Evolutionary conservation across 2,329 filamentous ascomycete genomes (phyloP), one percentile per base, ranked within the genome.

Genomic region (Lanzia echinophila): DNA sequence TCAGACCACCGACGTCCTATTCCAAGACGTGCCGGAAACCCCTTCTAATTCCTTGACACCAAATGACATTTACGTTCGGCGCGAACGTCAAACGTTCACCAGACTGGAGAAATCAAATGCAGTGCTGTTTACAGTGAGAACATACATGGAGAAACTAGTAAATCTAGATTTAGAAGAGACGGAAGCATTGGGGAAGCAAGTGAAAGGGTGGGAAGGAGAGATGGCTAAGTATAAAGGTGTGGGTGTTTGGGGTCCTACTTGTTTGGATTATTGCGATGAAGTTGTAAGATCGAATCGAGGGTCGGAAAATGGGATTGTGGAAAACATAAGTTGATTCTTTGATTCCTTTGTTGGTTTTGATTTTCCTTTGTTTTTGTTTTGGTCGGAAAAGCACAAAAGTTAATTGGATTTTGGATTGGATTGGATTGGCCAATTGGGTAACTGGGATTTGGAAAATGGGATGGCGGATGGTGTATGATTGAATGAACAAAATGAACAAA

Each of bases 121-220:
- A 0, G 70, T 79, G 1, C 66, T 79, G 3, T 77, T 79, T 58
- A 73, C 73, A 0, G 75, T 78, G 8, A 73, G 74, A 56, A 79
- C 76, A 0, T 71, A 70, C 8, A 63, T 79, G 46, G 69, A 71
- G 2, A 67, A 67, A 0, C 58, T 77, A 6, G 65, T 69, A 3
- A 69, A 74, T 47, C 62, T 76, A 5, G 67, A 68, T 0, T 67
- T 68, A 50, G 64, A 70, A 19, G 73, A 75, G 58, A 57, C 73
- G 34, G 62, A 66, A 31, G 72, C 71, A 41, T 62, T 76, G 22
- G 70, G 66, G 6, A 72, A 64, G n/a, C 72, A 75, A 53, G 69
- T 75, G 48, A 63, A 64, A 38, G 74, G 69, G 22, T 75, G 73
- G 74, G 72, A 73, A 6, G 69, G 71, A 3, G 70, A 71, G 41